A percentile compares a stretch with the other conserved stretches of the same genome.
Conservation (phyloP, 495 filamentous ascomycete genomes). For the Penicillium bialowiezense region DNA sequence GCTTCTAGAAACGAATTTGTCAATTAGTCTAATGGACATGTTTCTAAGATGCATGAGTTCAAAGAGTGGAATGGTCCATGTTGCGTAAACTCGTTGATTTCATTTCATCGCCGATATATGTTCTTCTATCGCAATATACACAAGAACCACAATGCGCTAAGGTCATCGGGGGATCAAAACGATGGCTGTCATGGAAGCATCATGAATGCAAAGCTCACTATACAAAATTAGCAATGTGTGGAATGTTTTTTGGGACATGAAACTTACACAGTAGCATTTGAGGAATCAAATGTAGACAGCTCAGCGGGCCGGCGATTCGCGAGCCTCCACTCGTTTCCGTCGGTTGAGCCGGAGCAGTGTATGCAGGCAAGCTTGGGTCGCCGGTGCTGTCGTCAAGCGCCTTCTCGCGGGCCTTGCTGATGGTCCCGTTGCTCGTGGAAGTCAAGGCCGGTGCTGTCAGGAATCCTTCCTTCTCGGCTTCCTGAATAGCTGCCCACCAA, state of each 20-base stretch:
- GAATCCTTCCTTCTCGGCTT: constrained; percentile 23
- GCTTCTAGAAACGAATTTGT: too few species aligned
- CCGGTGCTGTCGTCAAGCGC: neutral
- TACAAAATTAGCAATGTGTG: neutral
- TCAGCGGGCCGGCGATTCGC: neutral
- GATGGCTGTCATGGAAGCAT: neutral
- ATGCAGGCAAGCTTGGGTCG: neutral
- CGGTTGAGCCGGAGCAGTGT: neutral
- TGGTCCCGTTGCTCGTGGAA: neutral
- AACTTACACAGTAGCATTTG: neutral
- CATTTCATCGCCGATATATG: too few species aligned
- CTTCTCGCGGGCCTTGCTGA: constrained; percentile 2
- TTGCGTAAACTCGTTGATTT: too few species aligned
- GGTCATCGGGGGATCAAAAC: too few species aligned
- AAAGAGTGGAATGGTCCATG: too few species aligned
- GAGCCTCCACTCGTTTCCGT: neutral
- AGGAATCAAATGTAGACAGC: neutral
- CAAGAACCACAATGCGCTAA: too few species aligned
- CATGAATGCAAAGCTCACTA: neutral
- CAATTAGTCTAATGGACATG: too few species aligned
- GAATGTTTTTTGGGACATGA: neutral
- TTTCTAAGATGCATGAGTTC: too few species aligned
- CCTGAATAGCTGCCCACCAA: constrained; percentile 43
- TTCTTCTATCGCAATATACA: too few species aligned
- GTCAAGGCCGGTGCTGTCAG: neutral